These are phyloP conservation scores for Rhodamnia argentea DNA, from an alignment of 345 rosid species.

Conservation along the genomic window DNA sequence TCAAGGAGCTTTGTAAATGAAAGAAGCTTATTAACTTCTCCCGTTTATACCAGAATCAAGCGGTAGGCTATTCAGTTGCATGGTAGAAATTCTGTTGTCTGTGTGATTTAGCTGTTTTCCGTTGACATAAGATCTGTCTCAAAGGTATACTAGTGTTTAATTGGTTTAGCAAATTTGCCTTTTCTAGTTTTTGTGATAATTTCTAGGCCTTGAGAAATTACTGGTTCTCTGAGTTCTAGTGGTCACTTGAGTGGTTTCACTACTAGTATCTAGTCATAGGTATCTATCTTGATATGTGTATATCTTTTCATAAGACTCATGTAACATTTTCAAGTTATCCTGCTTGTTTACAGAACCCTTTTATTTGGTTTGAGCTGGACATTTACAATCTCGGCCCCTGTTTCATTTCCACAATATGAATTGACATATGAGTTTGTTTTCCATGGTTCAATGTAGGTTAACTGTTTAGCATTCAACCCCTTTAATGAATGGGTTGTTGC, in stretches of 20 bases:
- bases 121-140: neutral
- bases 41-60: neutral
- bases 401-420: neutral
- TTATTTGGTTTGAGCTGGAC: neutral
- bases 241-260: neutral
- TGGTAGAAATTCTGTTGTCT: neutral
- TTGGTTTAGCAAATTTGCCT: neutral
- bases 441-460: slow-evolving; percentile 40
- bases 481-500: slow-evolving; percentile 99
- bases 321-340: neutral
- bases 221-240: neutral
- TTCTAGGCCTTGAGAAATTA: neutral
- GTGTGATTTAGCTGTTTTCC: neutral
- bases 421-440: neutral
- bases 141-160: neutral
- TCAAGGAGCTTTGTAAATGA: neutral
- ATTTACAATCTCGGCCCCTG: neutral
- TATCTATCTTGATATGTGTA: neutral
- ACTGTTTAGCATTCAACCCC: slow-evolving; percentile 98
- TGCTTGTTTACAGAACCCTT: neutral
- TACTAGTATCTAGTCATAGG: neutral
- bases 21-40: neutral
- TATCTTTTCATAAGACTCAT: neutral
- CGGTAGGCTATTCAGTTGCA: neutral
- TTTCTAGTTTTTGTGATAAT: neutral